Evolutionary conservation across 805 yeast genomes (phyloP).

Genomic region (Pichia gijzeniarum): DNA sequence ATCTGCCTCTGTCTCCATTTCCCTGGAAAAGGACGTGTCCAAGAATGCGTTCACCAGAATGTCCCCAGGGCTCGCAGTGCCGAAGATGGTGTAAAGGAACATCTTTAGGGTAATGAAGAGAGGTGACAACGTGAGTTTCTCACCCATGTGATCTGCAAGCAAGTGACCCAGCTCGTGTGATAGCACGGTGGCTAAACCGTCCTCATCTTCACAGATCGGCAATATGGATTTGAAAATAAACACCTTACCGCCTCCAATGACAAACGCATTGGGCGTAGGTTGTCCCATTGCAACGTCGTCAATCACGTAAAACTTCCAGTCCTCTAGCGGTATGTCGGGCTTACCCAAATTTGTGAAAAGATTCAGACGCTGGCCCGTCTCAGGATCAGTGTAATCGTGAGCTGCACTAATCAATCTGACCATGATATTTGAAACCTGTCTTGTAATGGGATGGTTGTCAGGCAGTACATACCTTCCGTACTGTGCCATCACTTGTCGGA

Average conservation of each 20-base stretch:
- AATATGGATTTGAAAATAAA: constrained; percentile 79
- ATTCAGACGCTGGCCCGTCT: constrained; percentile 24
- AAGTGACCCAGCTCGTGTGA: constrained; percentile 94
- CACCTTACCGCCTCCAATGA: constrained; percentile 92
- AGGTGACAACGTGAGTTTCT: constrained; percentile 73
- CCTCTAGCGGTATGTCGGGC: constrained; percentile 26
- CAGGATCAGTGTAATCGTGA: constrained; percentile 32
- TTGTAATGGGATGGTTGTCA: constrained; percentile 50
- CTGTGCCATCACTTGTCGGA: constrained; percentile 52
- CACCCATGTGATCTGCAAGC: constrained; percentile 86
- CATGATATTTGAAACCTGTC: constrained; percentile 57
- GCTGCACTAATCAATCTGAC: constrained; percentile 56
- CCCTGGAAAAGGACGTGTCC: constrained; percentile 80
- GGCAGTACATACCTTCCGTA: constrained; percentile 53
- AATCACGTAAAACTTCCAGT: constrained; percentile 82
- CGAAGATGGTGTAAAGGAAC: constrained; percentile 53
- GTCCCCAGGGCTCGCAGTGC: constrained; percentile 47
- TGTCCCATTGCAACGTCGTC: constrained; percentile 40
- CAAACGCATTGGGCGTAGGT: constrained; percentile 97
- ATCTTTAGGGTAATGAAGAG: constrained; percentile 51
- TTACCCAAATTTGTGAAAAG: constrained; percentile 22
- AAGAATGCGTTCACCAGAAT: constrained; percentile 49
- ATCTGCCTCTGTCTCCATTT: constrained; percentile 96
- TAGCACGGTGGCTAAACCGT: constrained; percentile 91
- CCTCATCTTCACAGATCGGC: constrained; percentile 72